phyloP scores from a whole-genome alignment of 2,329 filamentous ascomycete species.

The Alternaria conjuncta region DNA sequence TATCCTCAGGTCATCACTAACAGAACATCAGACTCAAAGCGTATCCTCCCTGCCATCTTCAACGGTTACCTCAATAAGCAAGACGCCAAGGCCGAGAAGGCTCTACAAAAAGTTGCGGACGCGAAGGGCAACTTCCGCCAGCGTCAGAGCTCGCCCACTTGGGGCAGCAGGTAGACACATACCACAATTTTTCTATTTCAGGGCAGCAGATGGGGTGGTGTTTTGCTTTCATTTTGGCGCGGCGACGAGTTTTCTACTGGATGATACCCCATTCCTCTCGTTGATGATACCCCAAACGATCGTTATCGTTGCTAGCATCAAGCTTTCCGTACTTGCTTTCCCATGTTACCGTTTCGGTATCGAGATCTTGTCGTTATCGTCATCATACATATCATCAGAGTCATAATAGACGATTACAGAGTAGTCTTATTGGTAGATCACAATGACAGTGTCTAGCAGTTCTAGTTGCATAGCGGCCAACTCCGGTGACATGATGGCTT shows the following conservation, averaged over 20 bases:
- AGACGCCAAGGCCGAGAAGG: slow-evolving; percentile 44
- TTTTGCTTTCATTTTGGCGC: slow-evolving; percentile 15
- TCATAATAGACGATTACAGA: slow-evolving; percentile 1
- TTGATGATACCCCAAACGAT: slow-evolving; percentile 39
- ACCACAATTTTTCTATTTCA: background rate
- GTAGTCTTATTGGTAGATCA: background rate
- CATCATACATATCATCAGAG: background rate
- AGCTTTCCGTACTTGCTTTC: slow-evolving; percentile 5
- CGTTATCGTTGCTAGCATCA: slow-evolving; percentile 26
- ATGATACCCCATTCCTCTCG: slow-evolving; percentile 37
- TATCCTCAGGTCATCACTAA: slow-evolving; percentile 20
- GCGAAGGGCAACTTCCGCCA: slow-evolving; percentile 49
- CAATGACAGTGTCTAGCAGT: slow-evolving; percentile 13
- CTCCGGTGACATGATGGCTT: slow-evolving; percentile 17
- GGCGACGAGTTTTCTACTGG: slow-evolving; percentile 23
- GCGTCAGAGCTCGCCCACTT: slow-evolving; percentile 45
- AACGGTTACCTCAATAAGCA: slow-evolving; percentile 45
- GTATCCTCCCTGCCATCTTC: slow-evolving; percentile 43
- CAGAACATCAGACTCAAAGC: slow-evolving; percentile 36
- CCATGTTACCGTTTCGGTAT: background rate
- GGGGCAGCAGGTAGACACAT: slow-evolving; percentile 43
- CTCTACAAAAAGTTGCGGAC: slow-evolving; percentile 47
- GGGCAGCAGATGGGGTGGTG: slow-evolving; percentile 10
- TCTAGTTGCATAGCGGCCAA: slow-evolving; percentile 15
- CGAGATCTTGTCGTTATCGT: background rate